These are phyloP conservation scores for Pleurotus platypus DNA, from an alignment of 768 basidiomycete genomes.

Conservation along the genomic window DNA sequence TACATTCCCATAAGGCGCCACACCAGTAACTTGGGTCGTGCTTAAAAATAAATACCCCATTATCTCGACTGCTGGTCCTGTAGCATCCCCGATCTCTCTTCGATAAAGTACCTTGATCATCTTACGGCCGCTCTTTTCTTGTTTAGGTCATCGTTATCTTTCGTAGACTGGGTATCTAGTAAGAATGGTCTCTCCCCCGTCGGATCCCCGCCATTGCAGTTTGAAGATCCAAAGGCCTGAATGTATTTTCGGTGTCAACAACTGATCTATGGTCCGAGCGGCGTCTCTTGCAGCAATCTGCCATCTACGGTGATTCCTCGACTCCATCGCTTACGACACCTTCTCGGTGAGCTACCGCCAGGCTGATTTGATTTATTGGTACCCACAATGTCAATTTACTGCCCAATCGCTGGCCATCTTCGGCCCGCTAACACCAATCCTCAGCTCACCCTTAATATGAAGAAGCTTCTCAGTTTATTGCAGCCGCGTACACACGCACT, in stretches of 20 bases:
- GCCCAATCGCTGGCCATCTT: background rate
- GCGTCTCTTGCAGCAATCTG: background rate
- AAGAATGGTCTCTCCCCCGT: background rate
- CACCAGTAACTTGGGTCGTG: background rate
- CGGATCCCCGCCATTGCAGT: background rate
- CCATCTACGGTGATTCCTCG: background rate
- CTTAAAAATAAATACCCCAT: background rate
- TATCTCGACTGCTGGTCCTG: background rate
- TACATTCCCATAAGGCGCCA: constrained; percentile 1
- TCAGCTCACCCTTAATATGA: background rate
- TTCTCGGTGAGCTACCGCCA: background rate
- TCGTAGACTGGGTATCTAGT: background rate
- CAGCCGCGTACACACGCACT: background rate
- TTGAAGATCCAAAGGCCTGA: background rate
- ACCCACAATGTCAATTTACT: background rate
- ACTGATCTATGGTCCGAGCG: constrained; percentile 2
- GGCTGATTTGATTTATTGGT: background rate
- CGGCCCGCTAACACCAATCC: background rate
- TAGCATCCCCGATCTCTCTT: background rate
- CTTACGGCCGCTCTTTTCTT: background rate
- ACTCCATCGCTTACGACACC: background rate
- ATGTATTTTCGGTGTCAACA: constrained; percentile 1
- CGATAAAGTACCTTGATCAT: constrained; percentile 3
- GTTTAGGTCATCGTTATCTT: background rate
- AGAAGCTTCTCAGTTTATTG: background rate